Evolutionary conservation across 1,284 basidiomycete genomes (phyloP), one percentile per base, ranked within the genome.

Genomic region (Gymnopus androsaceus): DNA sequence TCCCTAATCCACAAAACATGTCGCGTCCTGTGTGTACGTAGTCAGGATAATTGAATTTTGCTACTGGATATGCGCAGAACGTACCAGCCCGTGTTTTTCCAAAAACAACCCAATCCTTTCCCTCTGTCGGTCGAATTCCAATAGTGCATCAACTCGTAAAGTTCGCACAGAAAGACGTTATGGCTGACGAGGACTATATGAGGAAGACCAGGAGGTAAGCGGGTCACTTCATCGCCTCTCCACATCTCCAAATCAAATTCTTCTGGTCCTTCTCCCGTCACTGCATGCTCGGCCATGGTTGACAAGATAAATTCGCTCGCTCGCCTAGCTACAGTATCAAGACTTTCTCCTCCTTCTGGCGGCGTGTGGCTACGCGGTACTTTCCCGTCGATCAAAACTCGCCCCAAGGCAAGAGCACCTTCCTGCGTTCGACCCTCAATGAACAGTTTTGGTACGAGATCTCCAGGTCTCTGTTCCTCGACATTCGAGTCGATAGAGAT

Each of bases 121-220:
- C 17, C 25, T 37, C 25, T 38, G 21, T 36, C 52, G n/a, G n/a
- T n/a, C 31, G 23, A 15, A 38, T 47, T 36, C 52, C 52, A 54
- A 34, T 33, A 46, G 9, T 23, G n/a, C 33, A 54, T 34, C 15
- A 6, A 8, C 52, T 54, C 52, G 21, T 47, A 54, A 8, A 54
- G 31, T 28, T 54, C 52, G 15, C 42, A 17, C 4, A 54, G 17
- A 42, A 54, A 54, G n/a, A 46, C 33, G 31, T 54, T 54, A 31
- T 54, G 52, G 33, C 52, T 34, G 8, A 54, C 52, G 21, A 44
- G 31, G 27, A 37, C 42, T 11, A 47, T 31, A 33, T 54, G 52
- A 3, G 52, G 44, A 17, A 54, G 17, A 27, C 21, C 44, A 5
- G 28, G 17, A 5, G 52, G 52, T 6, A 54, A 4, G 19, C 17